These are phyloP conservation scores for Spirogloea muscicola DNA, from an alignment of 139 green algal genomes.

Conservation along the genomic window DNA sequence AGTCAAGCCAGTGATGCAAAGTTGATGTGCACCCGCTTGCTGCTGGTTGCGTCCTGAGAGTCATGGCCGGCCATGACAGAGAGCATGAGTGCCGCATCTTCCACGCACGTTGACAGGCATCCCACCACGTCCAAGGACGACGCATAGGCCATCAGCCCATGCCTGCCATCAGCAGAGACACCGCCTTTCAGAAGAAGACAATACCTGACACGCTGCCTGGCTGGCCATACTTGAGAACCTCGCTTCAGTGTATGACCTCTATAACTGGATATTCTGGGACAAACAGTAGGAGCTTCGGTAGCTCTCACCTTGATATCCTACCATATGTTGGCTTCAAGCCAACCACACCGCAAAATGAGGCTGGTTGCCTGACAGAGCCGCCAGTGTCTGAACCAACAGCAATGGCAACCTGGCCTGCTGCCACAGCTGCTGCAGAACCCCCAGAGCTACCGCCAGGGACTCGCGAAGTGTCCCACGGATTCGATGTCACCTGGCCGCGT, in stretches of 20 bases:
- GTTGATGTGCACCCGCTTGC: no score
- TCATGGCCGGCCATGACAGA: constrained; percentile 73
- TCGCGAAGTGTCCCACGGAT: constrained; percentile 53
- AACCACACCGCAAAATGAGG: constrained; percentile 88
- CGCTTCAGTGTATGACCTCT: no score
- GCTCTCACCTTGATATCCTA: constrained; percentile 72
- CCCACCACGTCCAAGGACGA: constrained; percentile 89
- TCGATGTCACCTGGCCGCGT: constrained; percentile 24
- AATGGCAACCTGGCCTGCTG: constrained; percentile 64
- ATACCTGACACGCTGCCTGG: no score
- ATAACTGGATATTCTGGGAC: no score
- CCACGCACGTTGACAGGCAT: constrained; percentile 70
- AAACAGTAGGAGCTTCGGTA: no score
- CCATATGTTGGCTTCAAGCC: constrained; percentile 98
- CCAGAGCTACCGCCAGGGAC: constrained; percentile 93
- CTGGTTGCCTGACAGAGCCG: constrained; percentile 89
- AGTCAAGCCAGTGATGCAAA: no score
- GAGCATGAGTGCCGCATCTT: constrained; percentile 82
- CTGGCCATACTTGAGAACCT: no score
- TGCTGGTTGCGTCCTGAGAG: constrained; percentile 64
- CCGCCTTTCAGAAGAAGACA: no score
- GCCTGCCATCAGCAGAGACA: no score
- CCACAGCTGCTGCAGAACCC: constrained; percentile 90
- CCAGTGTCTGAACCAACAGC: constrained; percentile 90
- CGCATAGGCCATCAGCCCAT: constrained; percentile 90